Evolutionary conservation across 139 green algal genomes (phyloP).

Genomic region (Limnomonas spitsbergensis): DNA sequence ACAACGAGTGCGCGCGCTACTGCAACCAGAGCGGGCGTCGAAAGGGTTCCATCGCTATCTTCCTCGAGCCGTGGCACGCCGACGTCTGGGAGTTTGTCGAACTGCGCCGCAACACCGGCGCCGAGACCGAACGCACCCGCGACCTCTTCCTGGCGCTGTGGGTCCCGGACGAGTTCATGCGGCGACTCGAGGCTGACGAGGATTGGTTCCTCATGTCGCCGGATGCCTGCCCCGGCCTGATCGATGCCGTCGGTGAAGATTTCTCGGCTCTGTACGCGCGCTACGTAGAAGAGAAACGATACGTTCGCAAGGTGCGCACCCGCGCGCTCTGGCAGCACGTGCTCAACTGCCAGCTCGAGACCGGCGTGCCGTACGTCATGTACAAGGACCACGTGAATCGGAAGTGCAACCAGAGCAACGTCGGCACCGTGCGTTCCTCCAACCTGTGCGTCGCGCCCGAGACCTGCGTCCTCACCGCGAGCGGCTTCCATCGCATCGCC

Average conservation of each 20-base stretch:
- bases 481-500: no score
- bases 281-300: constrained; percentile 14
- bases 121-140: constrained; percentile 53
- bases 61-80: constrained; percentile 69
- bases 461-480: no score
- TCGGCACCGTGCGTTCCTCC: constrained; percentile 38
- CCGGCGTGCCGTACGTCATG: constrained; percentile 39
- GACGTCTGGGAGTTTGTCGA: constrained; percentile 67
- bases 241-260: constrained; percentile 48
- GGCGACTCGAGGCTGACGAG: constrained; percentile 44
- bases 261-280: constrained; percentile 71
- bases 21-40: constrained; percentile 31
- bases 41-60: constrained; percentile 37
- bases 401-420: constrained; percentile 47
- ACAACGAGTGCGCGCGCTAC: constrained; percentile 32
- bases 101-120: constrained; percentile 64
- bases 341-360: constrained; percentile 40
- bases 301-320: constrained; percentile 3
- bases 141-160: constrained; percentile 70
- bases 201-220: constrained; percentile 69
- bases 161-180: constrained; percentile 64
- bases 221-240: constrained; percentile 56
- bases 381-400: constrained; percentile 43
- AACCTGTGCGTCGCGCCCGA: constrained; percentile 47
- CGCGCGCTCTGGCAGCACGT: constrained; percentile 30